Evolutionary conservation across 2,329 filamentous ascomycete genomes (phyloP), one percentile per base, ranked within the genome.

Genomic region (Teratosphaeria zuluensis): DNA sequence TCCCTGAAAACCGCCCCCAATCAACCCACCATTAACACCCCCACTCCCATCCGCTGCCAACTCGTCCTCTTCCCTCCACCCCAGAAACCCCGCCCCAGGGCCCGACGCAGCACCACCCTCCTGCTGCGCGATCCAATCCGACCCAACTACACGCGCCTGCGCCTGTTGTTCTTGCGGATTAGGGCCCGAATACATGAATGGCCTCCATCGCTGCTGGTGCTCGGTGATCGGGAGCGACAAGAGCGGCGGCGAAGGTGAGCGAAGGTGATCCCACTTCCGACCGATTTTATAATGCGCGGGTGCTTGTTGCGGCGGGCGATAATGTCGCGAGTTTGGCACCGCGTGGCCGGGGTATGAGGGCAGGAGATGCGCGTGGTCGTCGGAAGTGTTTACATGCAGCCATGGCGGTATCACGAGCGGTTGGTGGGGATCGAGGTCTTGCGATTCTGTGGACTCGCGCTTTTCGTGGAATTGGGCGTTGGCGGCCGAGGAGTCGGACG

Each of bases 61-160:
- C 31, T 80, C 77, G 59, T 78, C 74, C 62, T 83, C 80, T 30
- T 78, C 77, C 52, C 78, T 79, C 83, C 84, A 87, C 16, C 72
- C 73, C 38, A 71, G 69, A 28, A 30, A 30, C 58, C 75, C 71
- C 33, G 77, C 71, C 57, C 79, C 75, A 3, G 77, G 73, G 1
- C 42, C 42, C 42, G 42, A 48, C 16, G 42, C 42, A 8, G 42
- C 42, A 48, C 19, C 42, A n/a, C 19, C 42, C 69, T 79, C 71
- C 66, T 80, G 78, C 64, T 76, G 73, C 59, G 74, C 72, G 71
- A 80, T 75, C 78, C 78, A 80, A 46, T 73, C 72, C 57, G 74
- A 71, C 59, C 74, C 68, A 59, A 72, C 70, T 2, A 75, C 66
- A 31, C 75, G 70, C 14, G 75, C 65, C 19, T 66, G 64, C 24